Evolutionary conservation across 208 protist species (phyloP).

Genomic region (Trypanosoma platydactyli): DNA sequence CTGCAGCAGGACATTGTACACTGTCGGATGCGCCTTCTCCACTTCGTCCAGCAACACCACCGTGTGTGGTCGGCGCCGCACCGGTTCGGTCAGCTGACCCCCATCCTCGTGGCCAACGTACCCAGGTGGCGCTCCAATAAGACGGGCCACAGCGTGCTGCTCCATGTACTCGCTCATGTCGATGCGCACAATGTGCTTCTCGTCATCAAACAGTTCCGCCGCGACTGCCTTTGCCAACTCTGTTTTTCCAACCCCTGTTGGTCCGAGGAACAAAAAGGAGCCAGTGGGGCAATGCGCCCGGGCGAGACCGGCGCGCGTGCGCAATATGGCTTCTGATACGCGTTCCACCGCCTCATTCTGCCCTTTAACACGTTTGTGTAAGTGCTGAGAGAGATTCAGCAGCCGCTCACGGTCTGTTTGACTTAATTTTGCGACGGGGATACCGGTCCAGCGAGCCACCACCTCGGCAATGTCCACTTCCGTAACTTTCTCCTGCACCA

Average conservation of each 20-base stretch:
- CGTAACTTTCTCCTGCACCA: constrained; percentile 67
- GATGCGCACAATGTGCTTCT: constrained; percentile 93
- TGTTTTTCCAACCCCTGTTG: constrained; percentile 92
- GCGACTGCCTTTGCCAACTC: constrained; percentile 94
- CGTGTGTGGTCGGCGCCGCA: constrained; percentile 91
- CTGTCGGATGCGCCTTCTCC: constrained; percentile 94
- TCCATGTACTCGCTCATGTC: constrained; percentile 98
- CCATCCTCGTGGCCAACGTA: constrained; percentile 97
- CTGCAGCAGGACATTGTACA: constrained; percentile 95
- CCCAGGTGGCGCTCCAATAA: constrained; percentile 95
- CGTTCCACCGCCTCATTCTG: constrained; percentile 93
- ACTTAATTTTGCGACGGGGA: constrained; percentile 88
- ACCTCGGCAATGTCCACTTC: constrained; percentile 90
- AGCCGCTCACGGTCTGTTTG: constrained; percentile 74
- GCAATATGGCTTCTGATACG: constrained; percentile 90
- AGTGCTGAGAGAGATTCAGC: constrained; percentile 40
- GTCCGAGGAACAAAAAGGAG: constrained; percentile 93
- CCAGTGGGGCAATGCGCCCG: constrained; percentile 68
- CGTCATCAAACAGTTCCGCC: constrained; percentile 92
- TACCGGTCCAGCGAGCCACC: constrained; percentile 95
- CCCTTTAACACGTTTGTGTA: constrained; percentile 88
- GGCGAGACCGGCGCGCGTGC: constrained; percentile 87
- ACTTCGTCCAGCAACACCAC: constrained; percentile 97
- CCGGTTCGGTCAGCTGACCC: constrained; percentile 95
- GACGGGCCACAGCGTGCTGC: constrained; percentile 80